These are phyloP conservation scores for Colletotrichum endophyticum DNA, from an alignment of 2,329 filamentous ascomycete species.

Conservation along the genomic window DNA sequence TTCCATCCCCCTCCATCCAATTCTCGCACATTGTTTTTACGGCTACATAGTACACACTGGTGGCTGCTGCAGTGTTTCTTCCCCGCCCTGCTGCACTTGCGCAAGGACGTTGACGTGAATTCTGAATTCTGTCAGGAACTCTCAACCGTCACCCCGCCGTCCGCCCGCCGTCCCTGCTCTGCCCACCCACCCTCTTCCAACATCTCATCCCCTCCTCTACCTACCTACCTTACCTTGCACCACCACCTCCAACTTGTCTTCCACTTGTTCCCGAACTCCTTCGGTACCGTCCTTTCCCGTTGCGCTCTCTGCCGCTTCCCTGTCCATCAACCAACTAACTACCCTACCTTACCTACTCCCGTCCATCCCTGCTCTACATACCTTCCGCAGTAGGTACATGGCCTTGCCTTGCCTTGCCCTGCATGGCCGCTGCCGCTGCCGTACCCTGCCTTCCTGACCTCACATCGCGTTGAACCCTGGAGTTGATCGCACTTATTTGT, in stretches of 20 bases:
- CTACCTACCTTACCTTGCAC: background rate
- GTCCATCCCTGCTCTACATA: background rate
- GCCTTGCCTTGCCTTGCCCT: background rate
- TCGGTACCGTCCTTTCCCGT: background rate
- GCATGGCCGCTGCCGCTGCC: background rate
- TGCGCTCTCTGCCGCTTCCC: background rate
- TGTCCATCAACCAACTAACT: background rate
- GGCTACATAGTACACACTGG: background rate
- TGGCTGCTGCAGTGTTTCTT: background rate
- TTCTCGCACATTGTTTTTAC: background rate
- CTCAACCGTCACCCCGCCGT: slow-evolving; percentile 5
- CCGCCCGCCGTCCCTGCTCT: background rate
- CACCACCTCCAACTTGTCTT: background rate
- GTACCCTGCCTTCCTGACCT: background rate
- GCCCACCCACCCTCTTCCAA: background rate
- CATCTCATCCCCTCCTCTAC: background rate
- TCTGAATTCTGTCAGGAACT: background rate
- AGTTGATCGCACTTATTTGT: background rate
- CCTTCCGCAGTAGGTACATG: background rate
- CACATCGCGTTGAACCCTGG: background rate
- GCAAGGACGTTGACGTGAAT: slow-evolving; percentile 3
- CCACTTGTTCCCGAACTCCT: slow-evolving; percentile 11
- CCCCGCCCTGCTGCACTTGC: background rate
- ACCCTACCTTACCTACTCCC: background rate
- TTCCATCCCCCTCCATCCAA: background rate